Evolutionary conservation across 768 basidiomycete species (phyloP).

Genomic region (Rubroboletus satanas): DNA sequence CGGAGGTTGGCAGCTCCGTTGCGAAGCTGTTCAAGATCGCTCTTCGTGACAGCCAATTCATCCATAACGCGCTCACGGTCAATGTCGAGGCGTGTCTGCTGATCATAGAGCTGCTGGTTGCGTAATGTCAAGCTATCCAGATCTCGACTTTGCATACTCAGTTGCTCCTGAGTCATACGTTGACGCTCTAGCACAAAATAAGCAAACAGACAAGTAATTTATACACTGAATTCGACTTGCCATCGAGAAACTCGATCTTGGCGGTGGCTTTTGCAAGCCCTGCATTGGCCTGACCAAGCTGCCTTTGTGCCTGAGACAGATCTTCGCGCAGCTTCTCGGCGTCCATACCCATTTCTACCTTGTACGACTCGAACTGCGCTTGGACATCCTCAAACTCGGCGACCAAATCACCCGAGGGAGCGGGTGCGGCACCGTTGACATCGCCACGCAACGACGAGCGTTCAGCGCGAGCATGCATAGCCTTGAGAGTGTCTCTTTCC

Average conservation of each 20-base stretch:
- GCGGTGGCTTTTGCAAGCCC: slow-evolving; percentile 81
- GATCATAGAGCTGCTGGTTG: slow-evolving; percentile 69
- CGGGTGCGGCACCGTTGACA: slow-evolving; percentile 24
- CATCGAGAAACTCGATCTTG: slow-evolving; percentile 71
- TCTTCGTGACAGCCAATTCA: slow-evolving; percentile 56
- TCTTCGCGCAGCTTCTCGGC: slow-evolving; percentile 70
- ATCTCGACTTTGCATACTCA: slow-evolving; percentile 57
- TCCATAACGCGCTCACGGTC: slow-evolving; percentile 67
- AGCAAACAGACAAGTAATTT: neutral
- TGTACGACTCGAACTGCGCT: slow-evolving; percentile 76
- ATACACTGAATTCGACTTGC: slow-evolving; percentile 37
- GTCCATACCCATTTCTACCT: slow-evolving; percentile 77
- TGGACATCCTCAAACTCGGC: slow-evolving; percentile 71
- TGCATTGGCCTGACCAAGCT: slow-evolving; percentile 60
- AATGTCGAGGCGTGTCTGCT: slow-evolving; percentile 71
- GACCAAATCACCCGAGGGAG: slow-evolving; percentile 38
- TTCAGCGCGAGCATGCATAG: slow-evolving; percentile 61
- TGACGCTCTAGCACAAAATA: slow-evolving; percentile 53
- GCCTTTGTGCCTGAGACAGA: slow-evolving; percentile 57
- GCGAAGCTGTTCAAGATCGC: slow-evolving; percentile 69
- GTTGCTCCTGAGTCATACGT: slow-evolving; percentile 67
- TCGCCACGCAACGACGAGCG: slow-evolving; percentile 23
- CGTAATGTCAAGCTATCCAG: slow-evolving; percentile 63
- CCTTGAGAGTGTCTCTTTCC: slow-evolving; percentile 82
- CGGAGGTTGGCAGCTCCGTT: slow-evolving; percentile 85